Base-by-base conservation (phyloP, 345 rosid species). In the Aquilaria yunnanensis region DNA sequence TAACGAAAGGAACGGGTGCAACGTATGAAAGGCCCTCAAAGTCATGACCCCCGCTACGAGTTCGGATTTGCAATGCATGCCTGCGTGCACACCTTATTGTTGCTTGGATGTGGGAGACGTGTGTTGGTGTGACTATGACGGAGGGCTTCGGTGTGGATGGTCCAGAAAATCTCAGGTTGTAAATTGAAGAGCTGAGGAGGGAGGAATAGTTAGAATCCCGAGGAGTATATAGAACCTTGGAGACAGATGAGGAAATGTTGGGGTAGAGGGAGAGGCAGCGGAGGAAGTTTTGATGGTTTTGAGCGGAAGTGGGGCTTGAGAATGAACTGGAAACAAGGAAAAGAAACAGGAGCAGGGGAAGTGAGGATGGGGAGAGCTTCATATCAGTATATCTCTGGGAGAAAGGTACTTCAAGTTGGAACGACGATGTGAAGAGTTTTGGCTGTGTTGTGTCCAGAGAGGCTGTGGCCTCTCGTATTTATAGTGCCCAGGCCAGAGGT, bases 81-180 rank as follows among this genome's bases (percentile, higher is more conserved):
- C 10, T 37, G 33, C 14, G 33, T 2, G 47, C 33, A 14, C 47
- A 57, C 2, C 2, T 3, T 32, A 57, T 14, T 37, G 60, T 14
- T 57, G 60, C 47, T 57, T 57, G 47, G 47, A 57, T 14, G 14
- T 57, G 60, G 47, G 47, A 57, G 14, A 47, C 47, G 14, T 57
- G 47, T 12, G 41, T 14, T 1, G 60, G 29, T 33, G 59, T 56
- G 9, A 56, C 59, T 6, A 56, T 33, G 59, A 56, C 4, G 13
- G 14, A 32, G 37, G 59, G 59, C 46, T 56, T 56, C 5, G 46
- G 23, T 14, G 47, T 56, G 1, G 11, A 16, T 13, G 12, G 3
- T 6, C 23, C 37, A 6, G 59, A 33, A 29, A 56, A 56, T 11
- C 59, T 12, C 32, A 56, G 59, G 14, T 56, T 56, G 32, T 56